Conservation (phyloP, 129 eudicot species). For the Smallanthus sonchifolius region DNA sequence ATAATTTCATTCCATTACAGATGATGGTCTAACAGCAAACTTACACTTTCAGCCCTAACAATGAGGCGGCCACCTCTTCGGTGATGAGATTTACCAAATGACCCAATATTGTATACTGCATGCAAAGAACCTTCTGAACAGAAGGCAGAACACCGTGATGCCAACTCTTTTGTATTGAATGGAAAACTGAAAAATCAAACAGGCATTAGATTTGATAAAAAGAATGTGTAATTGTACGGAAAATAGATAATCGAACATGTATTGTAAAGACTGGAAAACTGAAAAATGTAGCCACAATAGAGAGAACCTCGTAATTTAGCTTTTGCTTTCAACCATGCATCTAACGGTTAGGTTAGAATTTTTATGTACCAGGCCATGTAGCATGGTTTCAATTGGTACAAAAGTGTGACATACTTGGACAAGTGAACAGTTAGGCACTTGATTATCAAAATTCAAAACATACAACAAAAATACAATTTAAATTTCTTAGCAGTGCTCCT, state of each 20-base stretch:
- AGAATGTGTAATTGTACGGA: neutral
- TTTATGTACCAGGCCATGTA: neutral
- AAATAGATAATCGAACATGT: neutral
- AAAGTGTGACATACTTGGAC: neutral
- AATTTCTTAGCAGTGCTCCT: neutral
- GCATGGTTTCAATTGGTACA: constrained; percentile 10
- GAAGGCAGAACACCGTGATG: constrained; percentile 45
- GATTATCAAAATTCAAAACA: neutral
- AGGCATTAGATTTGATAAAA: constrained; percentile 2
- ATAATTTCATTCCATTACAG: neutral
- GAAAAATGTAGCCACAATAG: neutral
- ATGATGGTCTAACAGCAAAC: constrained; percentile 25
- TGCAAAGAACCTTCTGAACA: constrained; percentile 48
- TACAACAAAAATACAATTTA: neutral
- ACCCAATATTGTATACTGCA: constrained; percentile 36
- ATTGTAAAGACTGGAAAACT: neutral
- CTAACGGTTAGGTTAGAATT: neutral
- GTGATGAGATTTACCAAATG: constrained; percentile 31
- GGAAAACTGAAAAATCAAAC: constrained; percentile 46
- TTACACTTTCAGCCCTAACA: constrained; percentile 80
- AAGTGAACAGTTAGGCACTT: neutral
- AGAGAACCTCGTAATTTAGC: neutral
- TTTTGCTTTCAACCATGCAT: neutral
- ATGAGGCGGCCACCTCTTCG: constrained; percentile 51
- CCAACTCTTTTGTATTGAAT: constrained; percentile 49